These are phyloP conservation scores for Monoraphidium neglectum DNA, from an alignment of 139 green algal species.

Conservation along the genomic window DNA sequence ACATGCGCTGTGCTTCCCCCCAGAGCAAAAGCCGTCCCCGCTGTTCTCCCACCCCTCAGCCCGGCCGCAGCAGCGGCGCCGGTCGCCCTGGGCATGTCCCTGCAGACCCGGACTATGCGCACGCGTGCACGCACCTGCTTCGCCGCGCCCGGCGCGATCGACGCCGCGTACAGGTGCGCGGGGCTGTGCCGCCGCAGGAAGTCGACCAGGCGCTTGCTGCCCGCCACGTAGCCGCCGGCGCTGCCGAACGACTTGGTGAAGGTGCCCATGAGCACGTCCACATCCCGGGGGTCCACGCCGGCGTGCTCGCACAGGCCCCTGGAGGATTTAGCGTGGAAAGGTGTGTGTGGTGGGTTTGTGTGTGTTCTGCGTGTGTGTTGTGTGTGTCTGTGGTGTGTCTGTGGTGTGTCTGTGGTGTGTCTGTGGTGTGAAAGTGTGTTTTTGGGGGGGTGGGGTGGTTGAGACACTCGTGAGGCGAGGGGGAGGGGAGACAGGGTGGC, in stretches of 20 bases:
- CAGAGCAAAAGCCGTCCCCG: too few relatives aligned
- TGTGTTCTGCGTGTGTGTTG: too few relatives aligned
- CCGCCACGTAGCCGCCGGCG: constrained; percentile 93
- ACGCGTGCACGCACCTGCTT: too few relatives aligned
- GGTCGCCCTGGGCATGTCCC: constrained; percentile 48
- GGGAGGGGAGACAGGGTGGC: too few relatives aligned
- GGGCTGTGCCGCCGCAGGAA: constrained; percentile 74
- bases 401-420: neutral
- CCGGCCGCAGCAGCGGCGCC: neutral
- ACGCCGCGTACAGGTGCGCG: constrained; percentile 82
- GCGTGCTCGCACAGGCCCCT: constrained; percentile 86
- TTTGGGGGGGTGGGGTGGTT: too few relatives aligned
- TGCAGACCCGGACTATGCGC: constrained; percentile 80
- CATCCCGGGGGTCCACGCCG: constrained; percentile 84
- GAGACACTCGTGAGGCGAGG: too few relatives aligned
- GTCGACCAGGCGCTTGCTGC: constrained; percentile 67
- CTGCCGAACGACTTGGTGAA: constrained; percentile 99
- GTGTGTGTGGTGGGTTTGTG: neutral
- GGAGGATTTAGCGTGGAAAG: constrained; percentile 39
- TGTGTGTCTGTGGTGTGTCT: too few relatives aligned
- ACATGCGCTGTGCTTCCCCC: too few relatives aligned
- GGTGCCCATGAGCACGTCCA: constrained; percentile 99
- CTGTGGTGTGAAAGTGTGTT: too few relatives aligned
- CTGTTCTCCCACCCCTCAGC: too few relatives aligned
- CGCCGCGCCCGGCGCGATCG: constrained; percentile 84